Conservation (phyloP, 1,284 basidiomycete species). For the Trichosporon ovoides region DNA sequence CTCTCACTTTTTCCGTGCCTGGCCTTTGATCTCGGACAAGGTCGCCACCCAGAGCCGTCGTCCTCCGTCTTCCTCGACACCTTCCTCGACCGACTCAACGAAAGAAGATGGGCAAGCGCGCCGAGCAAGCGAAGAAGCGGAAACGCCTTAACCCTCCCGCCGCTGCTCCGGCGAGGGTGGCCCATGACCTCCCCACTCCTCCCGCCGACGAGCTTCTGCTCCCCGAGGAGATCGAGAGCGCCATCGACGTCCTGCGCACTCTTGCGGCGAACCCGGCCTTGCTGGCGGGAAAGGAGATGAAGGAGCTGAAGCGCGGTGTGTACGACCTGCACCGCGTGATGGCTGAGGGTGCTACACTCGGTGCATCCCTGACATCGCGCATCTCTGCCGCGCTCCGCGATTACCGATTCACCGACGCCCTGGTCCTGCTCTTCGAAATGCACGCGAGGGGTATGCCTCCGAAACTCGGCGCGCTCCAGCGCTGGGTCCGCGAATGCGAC, state of each 20-base stretch:
- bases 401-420: constrained; percentile 51
- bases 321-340: constrained; percentile 43
- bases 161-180: neutral
- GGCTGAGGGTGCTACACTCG: constrained; percentile 41
- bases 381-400: constrained; percentile 53
- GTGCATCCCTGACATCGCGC: constrained; percentile 51
- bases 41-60: too few species aligned
- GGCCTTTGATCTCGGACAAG: too few species aligned
- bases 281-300: constrained; percentile 36
- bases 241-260: constrained; percentile 38
- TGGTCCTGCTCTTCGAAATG: constrained; percentile 56
- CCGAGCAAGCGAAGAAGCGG: constrained; percentile 17
- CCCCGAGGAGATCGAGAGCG: constrained; percentile 40
- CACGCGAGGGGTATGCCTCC: constrained; percentile 53
- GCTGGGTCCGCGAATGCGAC: constrained; percentile 59
- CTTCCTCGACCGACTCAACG: too few species aligned
- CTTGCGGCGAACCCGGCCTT: constrained; percentile 39
- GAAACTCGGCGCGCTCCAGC: constrained; percentile 57
- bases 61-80: too few species aligned
- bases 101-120: constrained; percentile 31
- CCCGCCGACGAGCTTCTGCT: constrained; percentile 26
- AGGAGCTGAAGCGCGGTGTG: constrained; percentile 43
- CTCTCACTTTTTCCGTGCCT: too few species aligned
- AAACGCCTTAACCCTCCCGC: constrained; percentile 20
- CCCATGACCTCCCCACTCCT: neutral